A percentile compares a stretch with the other conserved stretches of the same genome.
These are phyloP conservation scores for Fomitopsis betulina DNA, from an alignment of 1,284 basidiomycete genomes.

Conservation along the genomic window DNA sequence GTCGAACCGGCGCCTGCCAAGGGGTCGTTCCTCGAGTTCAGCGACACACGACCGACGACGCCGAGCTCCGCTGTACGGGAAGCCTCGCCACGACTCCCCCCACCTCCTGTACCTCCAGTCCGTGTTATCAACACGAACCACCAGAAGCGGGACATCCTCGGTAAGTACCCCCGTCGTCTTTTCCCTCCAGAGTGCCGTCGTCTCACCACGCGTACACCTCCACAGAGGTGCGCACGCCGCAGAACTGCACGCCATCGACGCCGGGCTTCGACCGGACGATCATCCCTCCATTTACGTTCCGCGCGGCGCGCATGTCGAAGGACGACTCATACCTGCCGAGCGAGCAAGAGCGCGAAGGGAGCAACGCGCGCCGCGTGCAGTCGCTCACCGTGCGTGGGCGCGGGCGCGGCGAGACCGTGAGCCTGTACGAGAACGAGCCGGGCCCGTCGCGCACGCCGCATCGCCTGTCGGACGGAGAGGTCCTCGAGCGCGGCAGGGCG, in stretches of 20 bases:
- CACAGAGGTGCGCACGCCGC: not conserved
- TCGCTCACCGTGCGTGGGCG: conserved; percentile 21
- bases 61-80: conserved; percentile 6
- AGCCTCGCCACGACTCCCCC: conserved; percentile 4
- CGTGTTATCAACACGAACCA: not conserved
- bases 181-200: not conserved
- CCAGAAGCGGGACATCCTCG: conserved; percentile 1
- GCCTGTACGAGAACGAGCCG: not conserved
- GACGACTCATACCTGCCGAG: conserved; percentile 5
- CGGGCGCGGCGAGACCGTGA: conserved; percentile 11
- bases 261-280: conserved; percentile 16
- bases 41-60: conserved; percentile 22
- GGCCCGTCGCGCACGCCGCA: not conserved
- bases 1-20: conserved; percentile 15
- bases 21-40: conserved; percentile 26
- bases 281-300: conserved; percentile 20
- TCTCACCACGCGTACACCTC: not conserved
- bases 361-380: conserved; percentile 18
- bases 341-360: conserved; percentile 10
- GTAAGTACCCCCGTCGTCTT: not conserved
- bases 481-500: not conserved
- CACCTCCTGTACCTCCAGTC: conserved; percentile 11
- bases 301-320: conserved; percentile 10
- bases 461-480: not conserved
- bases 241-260: conserved; percentile 3